Evolutionary conservation across 495 filamentous ascomycete species (phyloP).

Genomic region (Mycothermus thermophilus): DNA sequence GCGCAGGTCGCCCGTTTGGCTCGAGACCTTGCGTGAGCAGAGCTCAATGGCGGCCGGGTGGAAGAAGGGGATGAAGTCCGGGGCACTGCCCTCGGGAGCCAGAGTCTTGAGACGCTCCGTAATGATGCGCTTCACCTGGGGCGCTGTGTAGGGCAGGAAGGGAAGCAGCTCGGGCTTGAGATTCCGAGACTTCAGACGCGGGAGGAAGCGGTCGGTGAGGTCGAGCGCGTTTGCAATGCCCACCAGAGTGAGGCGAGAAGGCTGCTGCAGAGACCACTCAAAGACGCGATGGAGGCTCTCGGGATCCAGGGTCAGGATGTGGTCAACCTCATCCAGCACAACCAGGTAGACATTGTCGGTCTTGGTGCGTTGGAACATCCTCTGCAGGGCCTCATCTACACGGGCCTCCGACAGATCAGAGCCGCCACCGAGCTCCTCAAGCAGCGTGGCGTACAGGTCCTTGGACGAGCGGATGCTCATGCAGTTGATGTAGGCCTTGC

Average conservation of each 20-base stretch:
- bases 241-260: constrained; percentile 67
- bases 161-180: constrained; percentile 80
- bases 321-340: constrained; percentile 87
- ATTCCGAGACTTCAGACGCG: constrained; percentile 81
- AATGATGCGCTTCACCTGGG: constrained; percentile 80
- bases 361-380: constrained; percentile 49
- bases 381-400: constrained; percentile 45
- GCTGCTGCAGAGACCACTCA: constrained; percentile 73
- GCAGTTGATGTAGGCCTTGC: constrained; percentile 77
- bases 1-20: constrained; percentile 84
- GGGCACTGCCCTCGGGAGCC: constrained; percentile 31
- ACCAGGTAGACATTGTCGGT: constrained; percentile 51
- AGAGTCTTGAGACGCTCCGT: constrained; percentile 68
- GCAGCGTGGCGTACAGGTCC: constrained; percentile 65
- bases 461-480: constrained; percentile 80
- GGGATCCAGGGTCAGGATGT: constrained; percentile 72
- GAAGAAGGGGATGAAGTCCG: constrained; percentile 67
- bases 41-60: constrained; percentile 88
- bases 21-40: constrained; percentile 84
- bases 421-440: constrained; percentile 36
- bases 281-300: constrained; percentile 83
- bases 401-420: constrained; percentile 33
- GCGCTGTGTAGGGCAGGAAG: constrained; percentile 80
- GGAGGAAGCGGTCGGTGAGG: constrained; percentile 86
- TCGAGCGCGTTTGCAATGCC: constrained; percentile 97